Conservation (phyloP, 805 yeast species). For the Cyberlindnera mrakii region DNA sequence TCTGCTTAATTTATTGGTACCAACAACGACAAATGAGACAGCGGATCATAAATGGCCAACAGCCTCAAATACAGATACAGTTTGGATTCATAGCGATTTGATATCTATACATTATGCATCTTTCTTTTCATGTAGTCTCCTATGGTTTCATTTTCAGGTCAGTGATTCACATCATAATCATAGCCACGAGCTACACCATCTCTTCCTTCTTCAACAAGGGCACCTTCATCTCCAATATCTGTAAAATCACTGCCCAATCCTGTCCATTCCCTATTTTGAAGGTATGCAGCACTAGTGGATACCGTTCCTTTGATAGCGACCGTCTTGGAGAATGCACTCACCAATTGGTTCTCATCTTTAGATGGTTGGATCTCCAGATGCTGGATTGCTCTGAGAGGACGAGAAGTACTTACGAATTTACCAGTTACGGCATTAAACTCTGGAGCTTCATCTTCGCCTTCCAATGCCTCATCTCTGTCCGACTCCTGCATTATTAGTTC, state of each 20-base stretch:
- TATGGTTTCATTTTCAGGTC: background rate
- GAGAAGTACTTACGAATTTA: constrained; percentile 53
- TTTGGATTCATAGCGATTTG: constrained; percentile 16
- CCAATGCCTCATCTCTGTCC: constrained; percentile 28
- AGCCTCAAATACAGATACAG: constrained; percentile 12
- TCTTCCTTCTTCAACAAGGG: constrained; percentile 74
- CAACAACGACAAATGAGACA: no score
- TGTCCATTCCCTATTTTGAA: constrained; percentile 75
- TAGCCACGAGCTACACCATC: constrained; percentile 91
- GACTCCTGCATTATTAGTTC: constrained; percentile 22
- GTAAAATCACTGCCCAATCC: constrained; percentile 85
- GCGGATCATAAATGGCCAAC: no score
- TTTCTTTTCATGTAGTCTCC: background rate
- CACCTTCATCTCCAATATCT: constrained; percentile 46
- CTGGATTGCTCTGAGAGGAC: constrained; percentile 65
- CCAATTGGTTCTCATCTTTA: constrained; percentile 27
- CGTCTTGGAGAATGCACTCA: constrained; percentile 49
- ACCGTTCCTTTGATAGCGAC: constrained; percentile 70
- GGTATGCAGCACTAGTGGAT: constrained; percentile 77
- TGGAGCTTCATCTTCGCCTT: constrained; percentile 55
- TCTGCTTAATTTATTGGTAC: no score
- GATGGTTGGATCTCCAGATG: constrained; percentile 49
- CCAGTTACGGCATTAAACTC: constrained; percentile 90
- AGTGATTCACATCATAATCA: constrained; percentile 29
- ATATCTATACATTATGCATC: background rate